Conservation (phyloP, 2,329 filamentous ascomycete species). For the Gliomastix tumulicola region DNA sequence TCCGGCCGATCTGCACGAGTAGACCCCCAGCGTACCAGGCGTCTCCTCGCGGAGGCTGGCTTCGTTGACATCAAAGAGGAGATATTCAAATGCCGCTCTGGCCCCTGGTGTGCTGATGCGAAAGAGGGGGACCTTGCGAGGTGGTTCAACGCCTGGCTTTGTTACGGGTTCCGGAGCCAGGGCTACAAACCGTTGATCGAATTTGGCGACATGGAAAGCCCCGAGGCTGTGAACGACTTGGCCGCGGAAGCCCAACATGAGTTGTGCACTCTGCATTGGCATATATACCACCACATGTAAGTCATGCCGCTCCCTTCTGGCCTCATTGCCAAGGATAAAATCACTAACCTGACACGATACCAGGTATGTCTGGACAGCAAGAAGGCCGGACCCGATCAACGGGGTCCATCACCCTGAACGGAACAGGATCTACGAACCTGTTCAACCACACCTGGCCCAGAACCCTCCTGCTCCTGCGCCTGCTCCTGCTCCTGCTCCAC, state of each 20-base stretch:
- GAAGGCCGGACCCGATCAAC: no score
- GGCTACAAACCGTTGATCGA: constrained; percentile 66
- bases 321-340: no score
- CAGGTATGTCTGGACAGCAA: constrained; percentile 13
- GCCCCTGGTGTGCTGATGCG: constrained; percentile 61
- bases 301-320: no score
- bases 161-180: constrained; percentile 65
- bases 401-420: no score
- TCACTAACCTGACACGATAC: no score
- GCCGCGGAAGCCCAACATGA: constrained; percentile 59
- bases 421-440: no score
- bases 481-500: no score
- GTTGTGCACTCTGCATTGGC: constrained; percentile 60
- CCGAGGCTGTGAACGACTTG: constrained; percentile 57
- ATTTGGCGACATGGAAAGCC: constrained; percentile 34
- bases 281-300: no score
- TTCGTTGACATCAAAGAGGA: constrained; percentile 74
- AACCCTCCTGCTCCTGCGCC: no score
- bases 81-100: constrained; percentile 63
- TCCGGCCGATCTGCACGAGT: constrained; percentile 60
- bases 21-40: constrained; percentile 40
- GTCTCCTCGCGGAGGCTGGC: constrained; percentile 60
- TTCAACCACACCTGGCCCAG: no score
- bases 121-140: constrained; percentile 62
- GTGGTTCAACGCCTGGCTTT: constrained; percentile 79